phyloP scores from a whole-genome alignment of 176 grass and related monocot species.

The sorghum (Sorghum bicolor) region DNA sequence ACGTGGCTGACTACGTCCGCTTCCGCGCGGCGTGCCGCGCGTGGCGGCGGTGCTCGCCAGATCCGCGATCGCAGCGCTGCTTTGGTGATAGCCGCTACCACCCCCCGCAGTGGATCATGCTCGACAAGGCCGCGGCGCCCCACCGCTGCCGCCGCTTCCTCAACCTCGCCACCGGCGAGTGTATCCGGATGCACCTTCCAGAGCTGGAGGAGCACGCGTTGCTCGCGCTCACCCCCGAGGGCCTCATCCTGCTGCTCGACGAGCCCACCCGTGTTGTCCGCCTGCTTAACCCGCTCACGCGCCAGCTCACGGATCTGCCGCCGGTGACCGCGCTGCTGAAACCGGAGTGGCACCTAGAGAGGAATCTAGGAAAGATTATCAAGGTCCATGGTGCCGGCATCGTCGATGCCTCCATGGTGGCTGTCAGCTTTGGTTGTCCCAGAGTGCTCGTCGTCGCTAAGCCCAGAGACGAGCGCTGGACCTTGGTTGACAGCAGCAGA shows the following conservation, averaged over 20 bases:
- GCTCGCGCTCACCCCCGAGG: constrained; percentile 1
- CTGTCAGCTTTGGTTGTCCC: neutral
- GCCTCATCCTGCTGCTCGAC: neutral
- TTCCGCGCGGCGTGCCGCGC: neutral
- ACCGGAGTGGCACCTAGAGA: neutral
- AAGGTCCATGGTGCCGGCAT: neutral
- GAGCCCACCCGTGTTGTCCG: neutral
- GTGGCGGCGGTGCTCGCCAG: neutral
- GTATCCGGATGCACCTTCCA: neutral
- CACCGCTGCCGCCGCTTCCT: neutral
- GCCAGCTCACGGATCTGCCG: neutral
- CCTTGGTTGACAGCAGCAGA: neutral
- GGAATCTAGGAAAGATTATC: neutral
- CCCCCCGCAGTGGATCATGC: neutral
- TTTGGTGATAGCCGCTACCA: neutral
- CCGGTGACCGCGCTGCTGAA: neutral
- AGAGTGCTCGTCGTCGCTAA: neutral
- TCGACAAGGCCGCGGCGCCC: neutral
- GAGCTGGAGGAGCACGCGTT: neutral
- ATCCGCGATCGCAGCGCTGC: neutral
- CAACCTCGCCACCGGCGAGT: neutral
- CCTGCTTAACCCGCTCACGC: neutral
- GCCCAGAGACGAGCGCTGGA: neutral
- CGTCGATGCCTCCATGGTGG: neutral
- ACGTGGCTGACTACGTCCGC: neutral